Evolutionary conservation across 495 filamentous ascomycete genomes (phyloP), one percentile per base, ranked within the genome.

Genomic region (Hypoxylon lienhwacheense): DNA sequence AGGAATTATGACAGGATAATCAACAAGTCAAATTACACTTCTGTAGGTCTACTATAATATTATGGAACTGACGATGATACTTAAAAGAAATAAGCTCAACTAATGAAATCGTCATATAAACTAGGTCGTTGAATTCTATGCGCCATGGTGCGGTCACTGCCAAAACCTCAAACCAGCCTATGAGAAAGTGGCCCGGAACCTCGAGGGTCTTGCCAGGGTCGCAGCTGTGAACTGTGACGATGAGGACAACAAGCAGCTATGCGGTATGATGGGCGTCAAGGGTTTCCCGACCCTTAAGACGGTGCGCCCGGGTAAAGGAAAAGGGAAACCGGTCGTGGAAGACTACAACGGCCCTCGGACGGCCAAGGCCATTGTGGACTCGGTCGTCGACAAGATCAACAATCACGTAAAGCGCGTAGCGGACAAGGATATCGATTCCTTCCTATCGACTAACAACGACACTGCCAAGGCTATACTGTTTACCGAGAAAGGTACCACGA

Each of bases 241-340:
- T 19, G 95, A 97, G 31, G 76, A 77, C 43, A 99, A 99, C 77
- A 97, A 97, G 71, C 76, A 78, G 2, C 81, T 97, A 61, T 99
- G 93, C 70, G 83, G 88, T 29, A 70, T 75, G 42, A 89, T 97
- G 84, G 93, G 92, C 36, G 85, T 99, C 16, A 80, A 96, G 73
- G 93, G 93, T 32, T 99, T 97, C 77, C 93, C 93, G 1, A 97
- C 93, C 1, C 76, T 99, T 46, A 99, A 99, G 79, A 92, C 96
- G 49, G 81, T 97, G 57, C 84, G 82, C 31, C 95, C 93, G 70
- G 90, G 87, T 67, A 73, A 81, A n/a, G n/a, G n/a, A 12, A 70
- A 70, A 29, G 88, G 90, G 42, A 89, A 86, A 66, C 92, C 95
- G 0, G 76, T 78, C 20, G 86, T 97, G 3, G 91, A 97, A 70